Evolutionary conservation across 345 rosid species (phyloP), one percentile per base, ranked within the genome.

Genomic region (Eucalyptus marginata): DNA sequence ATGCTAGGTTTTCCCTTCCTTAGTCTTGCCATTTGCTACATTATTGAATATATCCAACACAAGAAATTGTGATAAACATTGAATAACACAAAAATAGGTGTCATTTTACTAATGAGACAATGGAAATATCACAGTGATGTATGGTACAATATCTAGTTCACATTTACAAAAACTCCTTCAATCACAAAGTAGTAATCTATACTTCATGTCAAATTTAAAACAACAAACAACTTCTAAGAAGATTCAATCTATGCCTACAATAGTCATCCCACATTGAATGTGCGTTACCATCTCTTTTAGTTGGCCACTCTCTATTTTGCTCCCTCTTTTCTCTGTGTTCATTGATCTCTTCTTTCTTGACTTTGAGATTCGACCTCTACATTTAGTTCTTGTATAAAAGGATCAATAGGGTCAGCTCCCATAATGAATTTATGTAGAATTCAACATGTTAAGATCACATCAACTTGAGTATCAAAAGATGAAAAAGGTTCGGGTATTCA

Each of bases 191-290:
- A 29, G 3, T 29, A 29, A 62, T 6, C 4, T 62, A 13, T 51
- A 51, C 54, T 59, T 59, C 68, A 27, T 59, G 4, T 59, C 68
- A 5, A 29, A 59, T 62, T 27, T 27, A 29, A 62, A 62, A 62
- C 1, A 62, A 0, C 17, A 27, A 29, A 62, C 16, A 64, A 64
- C 76, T 64, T 64, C 3, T 64, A 64, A 64, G 10, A 64, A 64
- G 2, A 64, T 64, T 64, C 76, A 14, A n/a, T 64, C 2, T n/a
- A n/a, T 14, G 9, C 36, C 20, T n/a, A 64, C 10, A 0, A 29
- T 13, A 64, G 76, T 64, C 10, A n/a, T 31, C 22, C 79, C 79
- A 31, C 22, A 15, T 66, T 66, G 3, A 33, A 66, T 4, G 22
- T 7, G 22, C 3, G 2, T 15, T 8, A 16, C 20, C 40, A 66